phyloP scores from a whole-genome alignment of 192 early-diverging fungal species.

The Podila epigama region DNA sequence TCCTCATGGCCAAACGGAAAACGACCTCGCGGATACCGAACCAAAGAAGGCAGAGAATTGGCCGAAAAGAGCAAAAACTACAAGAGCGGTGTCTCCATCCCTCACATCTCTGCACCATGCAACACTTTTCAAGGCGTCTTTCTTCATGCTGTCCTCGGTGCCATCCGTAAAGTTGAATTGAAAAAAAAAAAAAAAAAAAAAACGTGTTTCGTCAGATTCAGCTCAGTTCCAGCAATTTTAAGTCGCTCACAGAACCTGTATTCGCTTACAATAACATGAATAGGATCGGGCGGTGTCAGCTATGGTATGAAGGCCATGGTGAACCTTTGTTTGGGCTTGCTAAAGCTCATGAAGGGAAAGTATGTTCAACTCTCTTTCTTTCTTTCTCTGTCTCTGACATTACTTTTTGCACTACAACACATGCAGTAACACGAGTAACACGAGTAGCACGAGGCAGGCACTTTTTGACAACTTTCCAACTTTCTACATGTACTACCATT shows the following conservation, averaged over 20 bases:
- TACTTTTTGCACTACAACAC: background rate
- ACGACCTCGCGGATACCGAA: constrained; percentile 37
- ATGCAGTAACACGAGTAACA: too few species aligned
- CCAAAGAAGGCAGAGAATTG: constrained; percentile 40
- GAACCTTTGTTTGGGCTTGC: constrained; percentile 44
- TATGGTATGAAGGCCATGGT: constrained; percentile 45
- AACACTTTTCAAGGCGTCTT: constrained; percentile 42
- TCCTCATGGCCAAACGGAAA: constrained; percentile 45
- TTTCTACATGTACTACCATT: too few species aligned
- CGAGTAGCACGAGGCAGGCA: too few species aligned
- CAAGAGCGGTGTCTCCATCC: constrained; percentile 36
- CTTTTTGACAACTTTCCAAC: too few species aligned
- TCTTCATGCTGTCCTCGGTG: constrained; percentile 37
- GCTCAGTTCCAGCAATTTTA: too few species aligned
- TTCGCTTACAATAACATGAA: background rate
- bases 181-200: too few species aligned
- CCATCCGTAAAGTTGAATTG: constrained; percentile 52
- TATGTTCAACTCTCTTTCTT: constrained; percentile 6
- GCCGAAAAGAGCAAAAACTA: constrained; percentile 43
- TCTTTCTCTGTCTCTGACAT: background rate
- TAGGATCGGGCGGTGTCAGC: constrained; percentile 34
- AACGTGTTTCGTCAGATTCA: constrained; percentile 2
- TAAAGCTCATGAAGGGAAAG: constrained; percentile 47
- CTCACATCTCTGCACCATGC: constrained; percentile 36
- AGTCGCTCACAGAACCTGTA: too few species aligned